phyloP scores from a whole-genome alignment of 176 grass and related monocot species.

The Musa acuminata region DNA sequence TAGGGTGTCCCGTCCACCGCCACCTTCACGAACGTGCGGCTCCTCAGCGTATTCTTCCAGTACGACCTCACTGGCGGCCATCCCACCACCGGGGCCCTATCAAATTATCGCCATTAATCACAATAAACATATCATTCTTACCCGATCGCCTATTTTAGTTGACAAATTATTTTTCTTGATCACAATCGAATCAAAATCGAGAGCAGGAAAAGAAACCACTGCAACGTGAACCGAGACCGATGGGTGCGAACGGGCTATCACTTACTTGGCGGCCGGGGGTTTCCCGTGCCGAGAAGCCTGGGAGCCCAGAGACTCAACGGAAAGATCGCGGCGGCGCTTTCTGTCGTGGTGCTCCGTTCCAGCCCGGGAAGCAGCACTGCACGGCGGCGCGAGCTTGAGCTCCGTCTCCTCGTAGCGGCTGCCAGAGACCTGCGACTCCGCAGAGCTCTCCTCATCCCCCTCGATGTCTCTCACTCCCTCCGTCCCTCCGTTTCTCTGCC shows the following conservation, averaged over 20 bases:
- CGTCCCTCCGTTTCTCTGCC: neutral
- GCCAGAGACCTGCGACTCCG: conserved; percentile 35
- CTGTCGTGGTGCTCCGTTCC: neutral
- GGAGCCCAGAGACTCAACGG: neutral
- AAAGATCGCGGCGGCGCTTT: neutral
- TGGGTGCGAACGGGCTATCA: no score
- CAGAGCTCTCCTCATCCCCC: conserved; percentile 33
- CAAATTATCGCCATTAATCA: neutral
- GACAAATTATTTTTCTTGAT: no score
- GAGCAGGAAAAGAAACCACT: neutral
- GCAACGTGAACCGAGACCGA: neutral
- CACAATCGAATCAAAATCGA: neutral
- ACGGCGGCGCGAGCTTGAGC: conserved; percentile 62
- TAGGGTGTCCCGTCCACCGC: conserved; percentile 89
- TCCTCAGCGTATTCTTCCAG: conserved; percentile 56
- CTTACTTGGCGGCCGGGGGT: conserved; percentile 52
- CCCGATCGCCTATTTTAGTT: conserved; percentile 3
- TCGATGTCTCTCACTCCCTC: neutral
- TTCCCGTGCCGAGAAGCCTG: conserved; percentile 18
- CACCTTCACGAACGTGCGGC: conserved; percentile 82
- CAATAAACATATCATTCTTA: neutral
- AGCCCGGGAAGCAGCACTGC: conserved; percentile 14
- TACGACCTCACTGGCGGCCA: conserved; percentile 81
- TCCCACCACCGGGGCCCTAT: conserved; percentile 58
- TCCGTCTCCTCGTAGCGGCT: conserved; percentile 82